Evolutionary conservation across 495 filamentous ascomycete genomes (phyloP).

Genomic region (Patellaria atrata): DNA sequence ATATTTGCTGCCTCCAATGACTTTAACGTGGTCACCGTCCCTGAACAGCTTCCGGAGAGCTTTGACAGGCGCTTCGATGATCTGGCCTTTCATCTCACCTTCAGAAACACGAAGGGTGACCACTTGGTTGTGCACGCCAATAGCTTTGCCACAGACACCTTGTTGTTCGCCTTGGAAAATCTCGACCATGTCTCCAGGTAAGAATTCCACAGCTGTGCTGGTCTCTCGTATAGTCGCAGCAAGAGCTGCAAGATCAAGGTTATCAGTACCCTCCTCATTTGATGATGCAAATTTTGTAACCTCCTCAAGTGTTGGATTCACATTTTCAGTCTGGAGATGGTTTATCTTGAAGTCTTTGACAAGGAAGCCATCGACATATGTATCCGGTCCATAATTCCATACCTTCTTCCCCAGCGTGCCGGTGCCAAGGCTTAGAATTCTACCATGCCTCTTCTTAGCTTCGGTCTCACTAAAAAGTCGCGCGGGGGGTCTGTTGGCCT

Average conservation of each 20-base stretch:
- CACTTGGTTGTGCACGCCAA: constrained; percentile 81
- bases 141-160: constrained; percentile 71
- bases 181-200: constrained; percentile 86
- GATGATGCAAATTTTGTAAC: constrained; percentile 84
- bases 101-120: constrained; percentile 78
- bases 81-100: constrained; percentile 67
- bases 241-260: constrained; percentile 79
- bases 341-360: constrained; percentile 90
- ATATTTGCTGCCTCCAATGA: constrained; percentile 88
- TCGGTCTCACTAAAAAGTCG: constrained; percentile 88
- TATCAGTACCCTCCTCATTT: constrained; percentile 80
- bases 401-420: constrained; percentile 36
- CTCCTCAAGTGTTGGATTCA: constrained; percentile 88
- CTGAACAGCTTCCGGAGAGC: constrained; percentile 86
- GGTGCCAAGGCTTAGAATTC: constrained; percentile 35
- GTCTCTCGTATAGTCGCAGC: constrained; percentile 73
- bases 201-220: constrained; percentile 61
- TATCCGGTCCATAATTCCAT: constrained; percentile 75
- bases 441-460: constrained; percentile 73
- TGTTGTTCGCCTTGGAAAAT: constrained; percentile 94
- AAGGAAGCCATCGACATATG: constrained; percentile 83
- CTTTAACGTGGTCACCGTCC: constrained; percentile 94
- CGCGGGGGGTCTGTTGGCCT: constrained; percentile 58
- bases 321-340: constrained; percentile 64
- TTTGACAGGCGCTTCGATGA: constrained; percentile 83